Percentiles rank a stretch among this genome's conserved stretches.
Evolutionary conservation across 31 red algal species (phyloP).

Genomic region (Odonthalia washingtoniensis): DNA sequence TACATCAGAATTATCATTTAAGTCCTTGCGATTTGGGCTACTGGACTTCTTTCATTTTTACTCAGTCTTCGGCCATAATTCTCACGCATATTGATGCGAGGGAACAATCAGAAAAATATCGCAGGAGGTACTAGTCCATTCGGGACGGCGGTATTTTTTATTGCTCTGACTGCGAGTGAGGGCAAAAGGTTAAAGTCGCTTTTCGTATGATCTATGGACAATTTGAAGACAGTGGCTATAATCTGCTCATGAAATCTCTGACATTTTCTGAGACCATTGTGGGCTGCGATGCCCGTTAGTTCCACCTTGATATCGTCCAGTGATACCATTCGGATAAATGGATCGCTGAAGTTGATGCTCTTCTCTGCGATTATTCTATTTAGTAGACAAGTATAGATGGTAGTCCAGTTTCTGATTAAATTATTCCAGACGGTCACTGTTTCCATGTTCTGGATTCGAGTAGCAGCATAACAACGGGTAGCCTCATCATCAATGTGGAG

Average conservation of each 20-base stretch:
- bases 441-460: constrained; percentile 3
- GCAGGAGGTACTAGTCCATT: constrained; percentile 42
- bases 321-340: neutral
- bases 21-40: too few relatives aligned
- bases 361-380: constrained; percentile 30
- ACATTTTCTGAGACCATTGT: constrained; percentile 20
- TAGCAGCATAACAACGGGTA: constrained; percentile 13
- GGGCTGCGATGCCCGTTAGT: constrained; percentile 37
- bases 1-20: too few relatives aligned
- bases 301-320: neutral
- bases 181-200: neutral
- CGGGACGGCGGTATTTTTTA: constrained; percentile 40
- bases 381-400: constrained; percentile 45
- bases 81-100: neutral
- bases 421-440: neutral
- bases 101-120: constrained; percentile 34
- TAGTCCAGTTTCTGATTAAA: constrained; percentile 6
- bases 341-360: constrained; percentile 22
- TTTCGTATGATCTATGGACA: constrained; percentile 22
- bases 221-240: constrained; percentile 27
- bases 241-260: constrained; percentile 41
- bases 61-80: neutral
- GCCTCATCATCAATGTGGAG: constrained; percentile 45
- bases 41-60: too few relatives aligned
- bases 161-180: constrained; percentile 17